Conservation (phyloP, 352 stramenopile species). For the Phytophthora cryptogea region DNA sequence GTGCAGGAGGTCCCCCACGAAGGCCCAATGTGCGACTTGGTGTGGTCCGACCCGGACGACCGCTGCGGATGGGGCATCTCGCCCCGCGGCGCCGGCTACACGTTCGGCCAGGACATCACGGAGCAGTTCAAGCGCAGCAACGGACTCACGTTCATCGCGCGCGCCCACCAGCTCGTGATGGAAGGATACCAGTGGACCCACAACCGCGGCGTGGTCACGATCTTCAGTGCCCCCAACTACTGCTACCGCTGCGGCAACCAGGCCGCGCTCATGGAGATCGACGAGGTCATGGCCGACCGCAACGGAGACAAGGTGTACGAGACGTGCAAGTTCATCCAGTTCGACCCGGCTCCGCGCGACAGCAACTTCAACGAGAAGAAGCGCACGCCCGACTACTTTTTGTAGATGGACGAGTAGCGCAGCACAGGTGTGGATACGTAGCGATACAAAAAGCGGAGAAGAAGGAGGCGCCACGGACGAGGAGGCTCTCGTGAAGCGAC, state of each 20-base stretch:
- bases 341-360: slow-evolving; percentile 89
- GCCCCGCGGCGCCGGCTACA: slow-evolving; percentile 85
- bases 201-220: slow-evolving; percentile 91
- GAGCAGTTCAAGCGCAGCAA: slow-evolving; percentile 92
- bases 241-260: slow-evolving; percentile 97
- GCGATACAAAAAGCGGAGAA: slow-evolving; percentile 6
- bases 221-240: slow-evolving; percentile 95
- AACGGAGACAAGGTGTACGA: slow-evolving; percentile 90
- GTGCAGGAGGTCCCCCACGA: slow-evolving; percentile 90
- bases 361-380: slow-evolving; percentile 93
- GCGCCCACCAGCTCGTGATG: slow-evolving; percentile 93
- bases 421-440: slow-evolving; percentile 6
- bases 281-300: slow-evolving; percentile 89
- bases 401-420: slow-evolving; percentile 53
- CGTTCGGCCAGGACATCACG: slow-evolving; percentile 87
- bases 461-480: slow-evolving; percentile 1
- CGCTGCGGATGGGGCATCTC: slow-evolving; percentile 88
- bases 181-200: slow-evolving; percentile 94
- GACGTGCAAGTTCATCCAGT: slow-evolving; percentile 94
- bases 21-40: slow-evolving; percentile 87
- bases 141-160: slow-evolving; percentile 85
- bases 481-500: not conserved
- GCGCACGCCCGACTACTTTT: slow-evolving; percentile 92
- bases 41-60: slow-evolving; percentile 91
- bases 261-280: slow-evolving; percentile 95